Evolutionary conservation across 257 asterid species (phyloP).

Genomic region (Echium plantagineum): DNA sequence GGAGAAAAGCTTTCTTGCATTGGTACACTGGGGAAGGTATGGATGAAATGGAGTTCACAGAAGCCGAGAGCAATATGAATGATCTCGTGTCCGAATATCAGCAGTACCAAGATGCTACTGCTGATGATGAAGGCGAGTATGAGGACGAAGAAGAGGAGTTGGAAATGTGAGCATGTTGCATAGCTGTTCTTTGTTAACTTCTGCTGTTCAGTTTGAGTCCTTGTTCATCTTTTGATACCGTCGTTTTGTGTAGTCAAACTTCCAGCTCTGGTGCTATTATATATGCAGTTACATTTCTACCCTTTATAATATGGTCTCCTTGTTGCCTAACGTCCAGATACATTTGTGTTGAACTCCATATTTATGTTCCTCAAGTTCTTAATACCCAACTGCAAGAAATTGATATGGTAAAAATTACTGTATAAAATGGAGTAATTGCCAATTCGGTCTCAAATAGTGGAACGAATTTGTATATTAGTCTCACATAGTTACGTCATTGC

Average conservation of each 20-base stretch:
- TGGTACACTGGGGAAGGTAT: conserved; percentile 87
- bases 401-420: too few relatives aligned
- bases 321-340: not conserved
- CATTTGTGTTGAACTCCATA: too few relatives aligned
- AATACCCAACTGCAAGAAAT: too few relatives aligned
- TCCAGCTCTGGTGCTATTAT: too few relatives aligned
- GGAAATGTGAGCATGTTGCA: conserved; percentile 7
- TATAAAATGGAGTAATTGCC: too few relatives aligned
- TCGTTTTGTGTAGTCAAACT: not conserved
- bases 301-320: not conserved
- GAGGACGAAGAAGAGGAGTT: conserved; percentile 66
- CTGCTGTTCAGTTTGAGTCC: not conserved
- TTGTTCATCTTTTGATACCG: not conserved
- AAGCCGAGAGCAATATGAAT: conserved; percentile 87
- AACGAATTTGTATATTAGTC: too few relatives aligned
- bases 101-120: conserved; percentile 93
- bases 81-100: conserved; percentile 86
- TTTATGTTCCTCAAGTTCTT: too few relatives aligned
- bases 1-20: conserved; percentile 92
- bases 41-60: conserved; percentile 87
- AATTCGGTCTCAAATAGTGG: too few relatives aligned
- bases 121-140: conserved; percentile 68
- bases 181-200: not conserved
- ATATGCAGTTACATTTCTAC: too few relatives aligned
- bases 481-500: too few relatives aligned